Base-by-base conservation (phyloP, 306 rosid species). In the Fagus sylvatica region DNA sequence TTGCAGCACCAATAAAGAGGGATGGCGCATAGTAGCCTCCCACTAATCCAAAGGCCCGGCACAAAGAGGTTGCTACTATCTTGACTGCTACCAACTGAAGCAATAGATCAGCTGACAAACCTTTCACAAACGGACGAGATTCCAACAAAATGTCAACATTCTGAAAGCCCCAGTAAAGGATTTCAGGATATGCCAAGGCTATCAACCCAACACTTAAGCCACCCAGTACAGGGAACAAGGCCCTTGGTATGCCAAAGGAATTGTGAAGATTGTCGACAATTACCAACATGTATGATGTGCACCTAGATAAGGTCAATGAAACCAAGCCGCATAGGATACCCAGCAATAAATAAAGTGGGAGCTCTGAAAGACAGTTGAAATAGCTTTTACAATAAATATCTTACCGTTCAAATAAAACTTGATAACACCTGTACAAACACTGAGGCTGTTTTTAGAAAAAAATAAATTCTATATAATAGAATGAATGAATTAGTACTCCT, bases 21-120 rank as follows among this genome's bases (percentile, higher is more conserved):
- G 97, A 92, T 32, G 97, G 97, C 74, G 97, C 98, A 85, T 95
- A 91, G 84, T 88, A 95, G 73, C 98, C 98, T 69, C 98, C 97
- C 30, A 95, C 98, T 79, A 95, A 80, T 73, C 98, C 97, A 73
- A 93, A 92, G 51, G 98, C 97, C 49, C 93, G 92, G 65, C 97
- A 90, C 43, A 95, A 76, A 81, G 98, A 92, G 84, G 97, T 92
- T 61, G 97, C 91, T 57, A 90, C 74, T 76, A 95, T 91, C 89
- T 95, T 95, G 76, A 88, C 78, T 39, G 87, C 97, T 72, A 89
- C 81, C 79, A 95, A 86, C 89, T 95, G 98, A 84, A 91, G 86
- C 82, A 95, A 79, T 13, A 88, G 87, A 49, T 89, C 96, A 85
- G 88, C 85, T 71, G 97, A 88, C 75, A 89, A 90, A 71, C 91